Base-by-base conservation (phyloP, 2,329 filamentous ascomycete genomes). In the Monosporascus ibericus region DNA sequence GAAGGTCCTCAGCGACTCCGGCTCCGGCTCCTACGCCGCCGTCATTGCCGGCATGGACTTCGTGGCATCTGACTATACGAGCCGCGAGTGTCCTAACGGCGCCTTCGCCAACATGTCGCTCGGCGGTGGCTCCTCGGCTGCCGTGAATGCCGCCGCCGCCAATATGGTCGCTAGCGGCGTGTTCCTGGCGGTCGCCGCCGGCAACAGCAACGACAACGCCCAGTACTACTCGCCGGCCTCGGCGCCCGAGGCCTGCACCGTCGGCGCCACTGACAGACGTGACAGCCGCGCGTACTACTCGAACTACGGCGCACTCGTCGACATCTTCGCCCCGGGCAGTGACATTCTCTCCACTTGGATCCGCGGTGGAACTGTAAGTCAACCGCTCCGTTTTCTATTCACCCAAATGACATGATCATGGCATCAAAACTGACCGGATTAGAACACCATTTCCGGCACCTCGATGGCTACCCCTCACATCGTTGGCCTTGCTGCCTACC, bases 381-480 rank as follows among this genome's bases (percentile, higher is more conserved):
- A 30, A 6, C n/a, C 38, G 20, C 14, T 46, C 42, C 2, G 14
- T 2, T 42, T 42, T 17, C 42, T 27, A 6, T 27, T 46, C n/a
- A 38, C 7, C 20, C 14, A 22, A 11, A 6, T 25, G 2, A 30
- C 42, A 24, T 25, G 0, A 17, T 11, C 5, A 40, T 36, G 36
- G 22, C 46, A 30, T 48, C 55, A 60, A 50, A 64, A 20, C 5
- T 52, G 7, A 34, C 70, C 61, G 6, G 73, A 75, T 22, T 72
- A 65, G n/a, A 68, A 68, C 47, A 72, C 63, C 25, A 72, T 82
- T 60, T 77, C 73, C 17, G 84, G 83, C 30, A 86, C 84, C 6
- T 82, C 76, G 37, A 85, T 85, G 82, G 79, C 82, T 2, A 70
- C 75, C 4, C 82, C 83, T 0, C 82, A 85, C 61, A 72, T 86